Evolutionary conservation across 225 moss, liverwort and hornwort species (phyloP).

Genomic region (Polytrichum commune): DNA sequence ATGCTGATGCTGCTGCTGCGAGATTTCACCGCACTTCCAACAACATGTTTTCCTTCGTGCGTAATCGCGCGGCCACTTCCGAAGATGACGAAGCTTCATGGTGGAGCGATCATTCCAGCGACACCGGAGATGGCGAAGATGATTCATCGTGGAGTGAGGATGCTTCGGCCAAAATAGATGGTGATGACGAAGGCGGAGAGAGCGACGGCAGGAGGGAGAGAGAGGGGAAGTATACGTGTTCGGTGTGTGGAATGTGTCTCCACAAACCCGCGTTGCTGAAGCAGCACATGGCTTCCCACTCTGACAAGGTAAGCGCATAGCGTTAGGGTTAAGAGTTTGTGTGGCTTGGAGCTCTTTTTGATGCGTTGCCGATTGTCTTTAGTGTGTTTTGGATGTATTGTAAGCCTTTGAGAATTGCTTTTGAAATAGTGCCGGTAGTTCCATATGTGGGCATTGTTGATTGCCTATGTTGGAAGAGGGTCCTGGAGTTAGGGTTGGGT

Average conservation of each 20-base stretch:
- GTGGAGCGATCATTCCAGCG: too few species aligned
- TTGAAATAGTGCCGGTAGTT: too few species aligned
- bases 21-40: too few species aligned
- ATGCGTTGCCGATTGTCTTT: not conserved
- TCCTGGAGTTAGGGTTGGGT: not conserved
- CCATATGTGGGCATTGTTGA: not conserved
- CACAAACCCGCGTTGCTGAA: constrained; percentile 20
- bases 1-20: too few species aligned
- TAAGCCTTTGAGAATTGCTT: not conserved
- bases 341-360: not conserved
- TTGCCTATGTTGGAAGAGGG: not conserved
- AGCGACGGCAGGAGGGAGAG: not conserved
- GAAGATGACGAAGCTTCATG: too few species aligned
- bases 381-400: not conserved
- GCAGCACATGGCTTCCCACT: constrained; percentile 31
- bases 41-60: too few species aligned
- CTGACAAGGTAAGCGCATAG: constrained; percentile 13
- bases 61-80: too few species aligned
- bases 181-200: not conserved
- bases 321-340: not conserved
- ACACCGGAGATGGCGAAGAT: too few species aligned
- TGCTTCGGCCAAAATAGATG: not conserved
- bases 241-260: constrained; percentile 5
- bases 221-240: constrained; percentile 7
- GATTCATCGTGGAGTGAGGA: not conserved